phyloP scores from a whole-genome alignment of 768 basidiomycete species.

The Rhodotorula toruloides region DNA sequence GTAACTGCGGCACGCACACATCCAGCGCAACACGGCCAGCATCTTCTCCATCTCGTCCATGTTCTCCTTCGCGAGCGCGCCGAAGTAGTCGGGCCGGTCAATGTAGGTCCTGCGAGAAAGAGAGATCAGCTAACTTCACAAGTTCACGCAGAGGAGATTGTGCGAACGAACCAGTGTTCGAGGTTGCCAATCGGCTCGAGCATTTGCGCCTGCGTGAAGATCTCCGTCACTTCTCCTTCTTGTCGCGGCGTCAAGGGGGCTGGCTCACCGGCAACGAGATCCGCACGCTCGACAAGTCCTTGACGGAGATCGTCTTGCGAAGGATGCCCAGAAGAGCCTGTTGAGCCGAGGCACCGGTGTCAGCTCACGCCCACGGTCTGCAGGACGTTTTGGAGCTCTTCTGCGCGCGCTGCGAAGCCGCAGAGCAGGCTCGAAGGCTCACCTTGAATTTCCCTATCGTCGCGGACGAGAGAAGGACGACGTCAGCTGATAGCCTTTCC shows the following conservation, averaged over 20 bases:
- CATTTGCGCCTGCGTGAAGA: slow-evolving; percentile 21
- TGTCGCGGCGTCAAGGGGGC: too few relatives aligned
- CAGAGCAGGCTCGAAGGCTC: too few relatives aligned
- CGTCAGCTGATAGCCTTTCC: too few relatives aligned
- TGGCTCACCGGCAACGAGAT: slow-evolving; percentile 35
- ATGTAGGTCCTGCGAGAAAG: slow-evolving; percentile 21
- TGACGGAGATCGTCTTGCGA: slow-evolving; percentile 37
- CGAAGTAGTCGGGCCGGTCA: slow-evolving; percentile 41
- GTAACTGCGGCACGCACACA: slow-evolving; percentile 3
- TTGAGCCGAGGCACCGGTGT: slow-evolving; percentile 35
- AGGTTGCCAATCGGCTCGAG: slow-evolving; percentile 39
- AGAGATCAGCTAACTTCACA: not conserved
- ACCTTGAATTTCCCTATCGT: too few relatives aligned
- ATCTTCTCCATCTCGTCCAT: slow-evolving; percentile 66
- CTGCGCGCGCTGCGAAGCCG: too few relatives aligned
- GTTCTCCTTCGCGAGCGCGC: slow-evolving; percentile 36
- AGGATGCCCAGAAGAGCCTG: slow-evolving; percentile 38
- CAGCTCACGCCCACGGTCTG: not conserved
- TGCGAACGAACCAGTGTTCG: slow-evolving; percentile 26
- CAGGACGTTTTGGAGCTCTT: too few relatives aligned
- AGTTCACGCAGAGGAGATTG: not conserved
- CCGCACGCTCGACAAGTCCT: slow-evolving; percentile 39
- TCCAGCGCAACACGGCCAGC: slow-evolving; percentile 70
- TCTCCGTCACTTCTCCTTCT: too few relatives aligned
- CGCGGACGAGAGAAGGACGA: not conserved